Evolutionary conservation across 306 rosid species (phyloP).

Genomic region (Cucurbita ficifolia): DNA sequence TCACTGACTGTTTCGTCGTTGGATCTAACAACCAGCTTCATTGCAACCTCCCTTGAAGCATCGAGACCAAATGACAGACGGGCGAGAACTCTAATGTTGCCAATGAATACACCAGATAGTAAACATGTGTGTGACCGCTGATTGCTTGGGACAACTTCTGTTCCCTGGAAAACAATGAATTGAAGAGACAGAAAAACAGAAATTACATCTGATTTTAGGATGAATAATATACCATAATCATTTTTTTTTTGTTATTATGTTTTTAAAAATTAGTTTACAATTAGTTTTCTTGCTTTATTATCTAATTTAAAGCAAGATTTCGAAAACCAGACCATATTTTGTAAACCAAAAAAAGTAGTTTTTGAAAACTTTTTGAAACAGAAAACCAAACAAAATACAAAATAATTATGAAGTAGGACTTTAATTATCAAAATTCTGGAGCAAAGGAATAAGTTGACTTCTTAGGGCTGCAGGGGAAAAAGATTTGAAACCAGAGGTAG

Average conservation of each 20-base stretch:
- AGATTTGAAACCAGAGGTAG: background rate
- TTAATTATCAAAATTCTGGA: background rate
- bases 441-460: background rate
- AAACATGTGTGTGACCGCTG: conserved; percentile 79
- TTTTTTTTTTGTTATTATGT: no score
- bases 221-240: no score
- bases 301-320: background rate
- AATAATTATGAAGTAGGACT: background rate
- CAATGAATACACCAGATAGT: conserved; percentile 72
- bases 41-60: conserved; percentile 81
- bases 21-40: conserved; percentile 83
- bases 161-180: conserved; percentile 46
- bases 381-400: background rate
- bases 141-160: conserved; percentile 72
- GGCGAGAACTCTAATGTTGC: conserved; percentile 73
- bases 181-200: background rate
- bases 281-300: background rate
- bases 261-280: background rate
- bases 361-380: background rate
- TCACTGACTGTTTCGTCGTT: conserved; percentile 60
- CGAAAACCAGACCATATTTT: background rate
- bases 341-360: no score
- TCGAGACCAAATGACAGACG: conserved; percentile 83
- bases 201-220: background rate
- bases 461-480: background rate